phyloP scores from a whole-genome alignment of 768 basidiomycete species.

The Rossbeevera mucosa region DNA sequence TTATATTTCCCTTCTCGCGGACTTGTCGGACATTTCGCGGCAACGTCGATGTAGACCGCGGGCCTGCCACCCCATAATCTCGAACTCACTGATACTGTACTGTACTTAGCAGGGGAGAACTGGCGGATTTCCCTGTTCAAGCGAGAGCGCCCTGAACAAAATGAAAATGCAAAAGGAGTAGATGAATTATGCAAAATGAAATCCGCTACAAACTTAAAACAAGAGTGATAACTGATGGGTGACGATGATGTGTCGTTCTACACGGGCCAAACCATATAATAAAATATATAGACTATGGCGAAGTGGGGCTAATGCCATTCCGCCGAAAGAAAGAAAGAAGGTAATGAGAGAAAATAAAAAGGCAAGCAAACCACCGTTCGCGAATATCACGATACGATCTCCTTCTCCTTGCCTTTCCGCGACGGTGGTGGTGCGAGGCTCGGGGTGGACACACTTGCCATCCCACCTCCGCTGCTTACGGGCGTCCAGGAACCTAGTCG shows the following conservation, averaged over 20 bases:
- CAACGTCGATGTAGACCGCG: neutral
- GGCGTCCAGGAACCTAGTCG: constrained; percentile 39
- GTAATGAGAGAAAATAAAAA: neutral
- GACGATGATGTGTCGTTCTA: neutral
- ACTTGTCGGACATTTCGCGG: constrained; percentile 10
- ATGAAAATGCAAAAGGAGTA: constrained; percentile 10
- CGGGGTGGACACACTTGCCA: constrained; percentile 39
- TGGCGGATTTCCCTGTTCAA: no score
- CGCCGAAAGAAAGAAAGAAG: neutral
- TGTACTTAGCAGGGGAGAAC: no score
- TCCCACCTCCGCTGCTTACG: constrained; percentile 21
- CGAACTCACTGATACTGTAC: neutral
- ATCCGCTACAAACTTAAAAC: constrained; percentile 15
- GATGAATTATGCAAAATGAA: constrained; percentile 13
- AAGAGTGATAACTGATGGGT: constrained; percentile 9
- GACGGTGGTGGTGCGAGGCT: constrained; percentile 34
- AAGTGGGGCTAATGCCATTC: neutral
- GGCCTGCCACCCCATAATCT: neutral
- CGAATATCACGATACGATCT: constrained; percentile 15
- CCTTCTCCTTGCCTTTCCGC: constrained; percentile 47
- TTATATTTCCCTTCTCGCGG: constrained; percentile 3
- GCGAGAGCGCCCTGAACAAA: no score
- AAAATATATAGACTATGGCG: neutral
- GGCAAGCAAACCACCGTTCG: neutral
- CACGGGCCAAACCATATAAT: neutral